Base-by-base conservation (phyloP, 108 stramenopile genomes). In the Asterionellopsis glacialis region DNA sequence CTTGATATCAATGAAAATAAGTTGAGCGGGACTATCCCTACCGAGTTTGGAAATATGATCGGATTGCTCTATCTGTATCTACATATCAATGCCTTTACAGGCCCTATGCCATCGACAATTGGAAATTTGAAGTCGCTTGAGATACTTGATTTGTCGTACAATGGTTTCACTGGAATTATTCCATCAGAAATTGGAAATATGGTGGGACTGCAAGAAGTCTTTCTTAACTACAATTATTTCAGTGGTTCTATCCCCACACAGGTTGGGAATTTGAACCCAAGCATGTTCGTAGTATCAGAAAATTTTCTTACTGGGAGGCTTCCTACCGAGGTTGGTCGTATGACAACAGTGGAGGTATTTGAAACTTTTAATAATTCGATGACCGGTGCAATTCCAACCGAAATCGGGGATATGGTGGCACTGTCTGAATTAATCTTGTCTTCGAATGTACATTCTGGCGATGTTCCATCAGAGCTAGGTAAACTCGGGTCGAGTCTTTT, bases 261-360 rank as follows among this genome's bases (percentile, higher is more conserved):
- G 47, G 9, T 48, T 48, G 47, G 21, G 5, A 48, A 9, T 5
- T 19, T 19, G 33, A 33, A 33, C 33, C 33, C 7, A 5, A 33
- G 2, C 7, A 7, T 2, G 33, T 5, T 33, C 2, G 2, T 7
- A 33, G 33, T 2, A 33, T 2, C 33, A 33, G 33, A 33, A 7
- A 73, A 73, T 54, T 41, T 69, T 19, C 57, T 87, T 65, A 61
- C 57, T 18, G 86, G 86, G 44, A 81, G 71, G 18, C 64, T 87
- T 45, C 80, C 81, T 16, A 58, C 80, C 14, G 69, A 77, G 1
- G 65, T 83, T 40, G 75, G 68, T 11, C 43, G 65, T 22, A 58
- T 79, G 10, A 58, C 68, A 12, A 44, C 49, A 41, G 57, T 87
- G 12, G 67, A 69, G 48, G 59, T 65, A 28, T 22, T 84, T 16